phyloP scores from a whole-genome alignment of 306 rosid species.

The Potentilla sterilis region DNA sequence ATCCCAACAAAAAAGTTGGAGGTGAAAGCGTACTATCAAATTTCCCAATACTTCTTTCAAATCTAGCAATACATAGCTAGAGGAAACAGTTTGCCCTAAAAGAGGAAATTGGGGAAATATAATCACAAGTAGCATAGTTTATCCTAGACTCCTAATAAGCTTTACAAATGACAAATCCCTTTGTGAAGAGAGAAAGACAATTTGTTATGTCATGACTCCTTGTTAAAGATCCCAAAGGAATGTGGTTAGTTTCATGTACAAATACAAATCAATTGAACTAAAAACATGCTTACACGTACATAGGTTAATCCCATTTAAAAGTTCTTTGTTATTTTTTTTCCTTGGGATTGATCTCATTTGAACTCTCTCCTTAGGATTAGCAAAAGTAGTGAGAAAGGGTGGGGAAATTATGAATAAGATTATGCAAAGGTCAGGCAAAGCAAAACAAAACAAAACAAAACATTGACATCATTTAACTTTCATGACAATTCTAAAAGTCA shows the following conservation, averaged over 20 bases:
- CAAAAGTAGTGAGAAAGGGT: not conserved
- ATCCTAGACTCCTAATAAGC: too few species aligned
- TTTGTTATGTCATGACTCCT: not conserved
- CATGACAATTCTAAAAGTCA: not conserved
- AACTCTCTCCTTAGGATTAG: not conserved
- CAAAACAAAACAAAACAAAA: too few species aligned
- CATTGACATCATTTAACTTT: not conserved
- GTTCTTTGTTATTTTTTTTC: too few species aligned
- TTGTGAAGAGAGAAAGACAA: too few species aligned
- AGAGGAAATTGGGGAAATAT: not conserved
- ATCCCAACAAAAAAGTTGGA: not conserved
- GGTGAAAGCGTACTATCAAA: not conserved
- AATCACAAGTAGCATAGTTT: too few species aligned
- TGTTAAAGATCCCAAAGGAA: not conserved
- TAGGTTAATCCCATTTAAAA: not conserved
- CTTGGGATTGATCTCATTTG: not conserved
- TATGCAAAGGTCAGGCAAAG: too few species aligned
- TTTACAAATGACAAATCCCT: too few species aligned
- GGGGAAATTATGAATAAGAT: too few species aligned
- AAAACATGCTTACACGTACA: too few species aligned
- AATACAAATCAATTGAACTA: not conserved
- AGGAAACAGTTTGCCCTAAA: not conserved
- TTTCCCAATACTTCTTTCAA: not conserved
- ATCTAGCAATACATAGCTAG: not conserved
- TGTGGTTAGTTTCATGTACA: not conserved